phyloP scores from a whole-genome alignment of 305 asterid genomes.

The Vinca major region DNA sequence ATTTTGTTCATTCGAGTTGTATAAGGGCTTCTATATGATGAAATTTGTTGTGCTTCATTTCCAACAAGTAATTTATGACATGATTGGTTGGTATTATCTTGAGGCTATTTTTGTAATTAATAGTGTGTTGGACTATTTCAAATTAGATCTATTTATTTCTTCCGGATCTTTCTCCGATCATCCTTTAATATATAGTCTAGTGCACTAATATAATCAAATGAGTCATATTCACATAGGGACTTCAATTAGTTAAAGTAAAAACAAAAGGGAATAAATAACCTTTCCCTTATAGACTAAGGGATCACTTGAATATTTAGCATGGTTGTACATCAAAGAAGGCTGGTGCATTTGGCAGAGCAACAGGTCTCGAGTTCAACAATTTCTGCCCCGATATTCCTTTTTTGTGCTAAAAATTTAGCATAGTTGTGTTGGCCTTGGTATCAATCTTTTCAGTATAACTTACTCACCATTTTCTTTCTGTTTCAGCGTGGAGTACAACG shows the following conservation, averaged over 20 bases:
- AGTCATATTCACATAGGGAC: neutral
- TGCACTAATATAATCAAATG: too few relatives aligned
- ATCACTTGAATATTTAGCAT: neutral
- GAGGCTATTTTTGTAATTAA: neutral
- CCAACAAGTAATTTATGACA: neutral
- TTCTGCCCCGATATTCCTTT: too few relatives aligned
- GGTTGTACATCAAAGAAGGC: too few relatives aligned
- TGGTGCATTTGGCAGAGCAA: too few relatives aligned
- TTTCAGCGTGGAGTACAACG: constrained; percentile 68
- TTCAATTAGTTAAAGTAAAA: neutral
- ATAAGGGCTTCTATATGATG: neutral
- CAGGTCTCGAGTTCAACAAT: too few relatives aligned
- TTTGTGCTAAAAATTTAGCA: too few relatives aligned
- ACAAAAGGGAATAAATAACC: neutral
- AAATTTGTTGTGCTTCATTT: neutral
- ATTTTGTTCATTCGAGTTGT: neutral
- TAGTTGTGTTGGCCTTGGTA: neutral
- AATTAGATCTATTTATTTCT: neutral
- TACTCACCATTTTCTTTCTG: neutral
- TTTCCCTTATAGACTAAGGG: neutral
- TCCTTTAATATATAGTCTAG: too few relatives aligned
- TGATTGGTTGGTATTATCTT: neutral
- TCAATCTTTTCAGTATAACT: neutral
- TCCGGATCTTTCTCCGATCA: too few relatives aligned
- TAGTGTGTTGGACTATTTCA: neutral